phyloP scores from a whole-genome alignment of 805 yeast genomes.

The Candida easanensis region DNA sequence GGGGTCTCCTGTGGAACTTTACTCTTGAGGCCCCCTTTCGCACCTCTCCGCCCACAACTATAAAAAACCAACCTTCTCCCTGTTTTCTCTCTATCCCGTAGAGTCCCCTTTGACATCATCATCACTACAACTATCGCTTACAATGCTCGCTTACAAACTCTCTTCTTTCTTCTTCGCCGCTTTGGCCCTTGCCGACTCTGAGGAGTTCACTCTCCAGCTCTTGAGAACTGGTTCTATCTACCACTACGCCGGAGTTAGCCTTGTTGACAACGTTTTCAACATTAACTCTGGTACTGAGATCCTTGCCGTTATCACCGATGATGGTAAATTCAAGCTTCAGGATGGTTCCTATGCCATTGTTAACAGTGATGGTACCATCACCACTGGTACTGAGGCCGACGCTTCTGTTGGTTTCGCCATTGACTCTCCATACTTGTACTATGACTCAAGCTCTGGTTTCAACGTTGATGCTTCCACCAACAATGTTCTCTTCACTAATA shows the following conservation, averaged over 20 bases:
- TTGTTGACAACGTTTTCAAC: constrained; percentile 14
- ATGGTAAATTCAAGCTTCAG: constrained; percentile 29
- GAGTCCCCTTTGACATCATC: background rate
- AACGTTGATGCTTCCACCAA: constrained; percentile 31
- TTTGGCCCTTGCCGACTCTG: constrained; percentile 34
- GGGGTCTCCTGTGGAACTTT: too few species aligned
- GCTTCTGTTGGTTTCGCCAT: constrained; percentile 40
- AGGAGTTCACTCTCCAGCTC: constrained; percentile 30
- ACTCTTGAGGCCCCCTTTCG: too few species aligned
- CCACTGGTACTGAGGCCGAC: constrained; percentile 24
- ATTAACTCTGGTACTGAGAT: constrained; percentile 9
- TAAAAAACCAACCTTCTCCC: too few species aligned
- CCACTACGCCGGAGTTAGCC: constrained; percentile 28
- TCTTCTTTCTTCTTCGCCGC: constrained; percentile 26
- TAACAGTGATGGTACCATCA: constrained; percentile 23
- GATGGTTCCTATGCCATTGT: constrained; percentile 30
- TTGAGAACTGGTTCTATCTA: constrained; percentile 34
- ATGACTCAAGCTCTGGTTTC: constrained; percentile 34
- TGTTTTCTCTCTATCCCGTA: background rate
- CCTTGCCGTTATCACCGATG: constrained; percentile 27
- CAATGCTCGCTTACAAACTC: background rate
- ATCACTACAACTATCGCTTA: background rate
- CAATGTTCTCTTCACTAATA: constrained; percentile 9
- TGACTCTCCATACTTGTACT: constrained; percentile 33
- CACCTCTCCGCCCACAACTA: too few species aligned